Base-by-base conservation (phyloP, 441 rosid genomes). In the Mallotus repandus region DNA sequence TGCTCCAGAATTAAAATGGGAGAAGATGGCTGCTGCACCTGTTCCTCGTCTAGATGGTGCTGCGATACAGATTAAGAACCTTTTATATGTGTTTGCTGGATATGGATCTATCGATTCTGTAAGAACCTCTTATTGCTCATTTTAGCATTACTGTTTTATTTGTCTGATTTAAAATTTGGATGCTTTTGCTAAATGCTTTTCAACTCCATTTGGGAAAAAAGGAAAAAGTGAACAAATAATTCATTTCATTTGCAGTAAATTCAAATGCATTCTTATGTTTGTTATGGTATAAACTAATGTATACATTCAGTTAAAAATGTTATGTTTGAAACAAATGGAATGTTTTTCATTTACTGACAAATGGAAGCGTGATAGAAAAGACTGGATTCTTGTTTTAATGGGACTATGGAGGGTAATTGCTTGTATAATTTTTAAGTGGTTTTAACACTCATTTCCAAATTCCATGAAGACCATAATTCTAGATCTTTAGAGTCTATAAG, bases 31-130 rank as follows among this genome's bases (percentile, higher is more conserved):
- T 43, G 13, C 82, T 81, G 88, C 98, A 0, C 97, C 97, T 25
- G 97, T 96, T 57, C 98, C 98, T 83, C 96, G 98, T 32, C 77
- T 96, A 14, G 97, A 91, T 77, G 98, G 98, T 54, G 97, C 96
- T 68, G 97, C 97, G 0, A 79, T 90, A 70, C 99, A 96, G 88
- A 90, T 96, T 53, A 81, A 80, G 82, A 80, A 93, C 76, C 89
- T 80, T 65, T 83, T 96, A 0, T 96, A 71, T 57, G 98, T 96
- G 5, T 96, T 93, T 80, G 99, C 98, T 53, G 98, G 99, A 67
- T 96, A 96, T 68, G 93, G 94, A 68, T 88, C 89, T 71, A 88
- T 91, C 68, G 85, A 93, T 78, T 74, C 53, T 73, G 98, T 91
- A 74, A 82, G 91, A 67, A 52, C 43, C 74, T 71, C 64, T 61